A percentile compares a stretch with the other conserved stretches of the same genome.
Conservation (phyloP, 257 asterid species). For the Solanum infundibuliforme region DNA sequence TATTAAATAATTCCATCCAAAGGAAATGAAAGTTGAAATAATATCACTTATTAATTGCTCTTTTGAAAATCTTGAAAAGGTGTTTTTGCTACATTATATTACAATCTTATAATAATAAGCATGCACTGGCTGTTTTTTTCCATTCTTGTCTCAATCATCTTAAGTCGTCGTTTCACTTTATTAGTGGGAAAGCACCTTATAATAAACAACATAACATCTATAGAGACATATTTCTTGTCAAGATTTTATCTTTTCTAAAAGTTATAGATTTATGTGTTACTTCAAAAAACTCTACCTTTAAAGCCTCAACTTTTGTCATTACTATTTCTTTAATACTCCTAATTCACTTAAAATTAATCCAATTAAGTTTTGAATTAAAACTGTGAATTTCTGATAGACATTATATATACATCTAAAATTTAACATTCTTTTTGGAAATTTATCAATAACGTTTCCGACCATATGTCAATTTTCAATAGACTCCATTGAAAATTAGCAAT, state of each 20-base stretch:
- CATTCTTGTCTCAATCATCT: neutral
- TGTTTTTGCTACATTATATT: neutral
- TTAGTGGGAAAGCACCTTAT: neutral
- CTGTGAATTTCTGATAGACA: neutral
- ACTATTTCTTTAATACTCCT: neutral
- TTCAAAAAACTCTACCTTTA: neutral
- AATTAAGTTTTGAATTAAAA: neutral
- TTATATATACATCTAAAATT: too few species aligned
- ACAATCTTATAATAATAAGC: neutral
- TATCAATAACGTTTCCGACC: neutral
- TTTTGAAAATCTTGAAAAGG: neutral
- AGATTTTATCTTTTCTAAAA: neutral
- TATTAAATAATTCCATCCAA: neutral
- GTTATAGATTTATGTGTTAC: neutral
- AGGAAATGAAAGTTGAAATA: neutral
- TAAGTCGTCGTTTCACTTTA: neutral
- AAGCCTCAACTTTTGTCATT: neutral
- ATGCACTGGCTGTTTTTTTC: neutral
- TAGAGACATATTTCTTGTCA: neutral
- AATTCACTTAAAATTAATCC: neutral
- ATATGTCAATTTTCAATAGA: neutral
- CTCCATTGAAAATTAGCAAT: too few species aligned
- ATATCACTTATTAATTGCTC: neutral
- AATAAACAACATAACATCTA: neutral
- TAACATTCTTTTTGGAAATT: neutral